Conservation (phyloP, 768 basidiomycete genomes). For the Cystoderma amianthinum region DNA sequence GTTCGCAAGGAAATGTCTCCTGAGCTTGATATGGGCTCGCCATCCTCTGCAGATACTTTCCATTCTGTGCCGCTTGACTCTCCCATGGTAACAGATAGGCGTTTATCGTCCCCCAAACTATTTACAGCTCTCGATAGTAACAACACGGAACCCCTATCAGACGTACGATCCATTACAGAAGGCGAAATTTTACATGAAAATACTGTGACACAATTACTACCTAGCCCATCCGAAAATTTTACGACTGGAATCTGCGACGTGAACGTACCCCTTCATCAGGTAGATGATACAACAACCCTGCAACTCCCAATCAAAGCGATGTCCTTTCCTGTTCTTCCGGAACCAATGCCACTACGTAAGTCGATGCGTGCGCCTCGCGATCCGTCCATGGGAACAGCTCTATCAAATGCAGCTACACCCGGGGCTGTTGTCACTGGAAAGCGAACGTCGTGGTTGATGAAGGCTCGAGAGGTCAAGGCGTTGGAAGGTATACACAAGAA, state of each 20-base stretch:
- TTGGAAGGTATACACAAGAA: slow-evolving; percentile 47
- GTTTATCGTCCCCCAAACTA: too few relatives aligned
- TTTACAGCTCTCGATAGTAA: too few relatives aligned
- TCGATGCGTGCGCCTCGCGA: slow-evolving; percentile 50
- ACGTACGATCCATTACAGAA: background rate
- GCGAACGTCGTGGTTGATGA: slow-evolving; percentile 76
- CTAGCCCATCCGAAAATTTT: slow-evolving; percentile 1
- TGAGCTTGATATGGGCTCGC: slow-evolving; percentile 10
- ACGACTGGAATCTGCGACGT: slow-evolving; percentile 11
- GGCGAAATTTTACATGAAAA: slow-evolving; percentile 1
- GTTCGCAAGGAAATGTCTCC: slow-evolving; percentile 4
- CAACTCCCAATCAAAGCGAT: too few relatives aligned
- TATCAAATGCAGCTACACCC: slow-evolving; percentile 30
- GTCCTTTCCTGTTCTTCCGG: slow-evolving; percentile 67
- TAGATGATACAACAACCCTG: slow-evolving; percentile 29
- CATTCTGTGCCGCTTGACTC: slow-evolving; percentile 32
- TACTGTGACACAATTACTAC: slow-evolving; percentile 3
- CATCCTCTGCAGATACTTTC: slow-evolving; percentile 26
- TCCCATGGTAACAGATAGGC: slow-evolving; percentile 8
- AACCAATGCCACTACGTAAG: slow-evolving; percentile 64
- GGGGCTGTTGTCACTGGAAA: slow-evolving; percentile 43
- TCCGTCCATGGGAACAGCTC: slow-evolving; percentile 20
- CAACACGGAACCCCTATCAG: background rate
- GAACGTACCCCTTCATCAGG: slow-evolving; percentile 26
- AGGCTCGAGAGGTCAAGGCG: slow-evolving; percentile 68